These are phyloP conservation scores for Haemoproteus tartakovskyi DNA, from an alignment of 169 alveolate species.

Conservation along the genomic window DNA sequence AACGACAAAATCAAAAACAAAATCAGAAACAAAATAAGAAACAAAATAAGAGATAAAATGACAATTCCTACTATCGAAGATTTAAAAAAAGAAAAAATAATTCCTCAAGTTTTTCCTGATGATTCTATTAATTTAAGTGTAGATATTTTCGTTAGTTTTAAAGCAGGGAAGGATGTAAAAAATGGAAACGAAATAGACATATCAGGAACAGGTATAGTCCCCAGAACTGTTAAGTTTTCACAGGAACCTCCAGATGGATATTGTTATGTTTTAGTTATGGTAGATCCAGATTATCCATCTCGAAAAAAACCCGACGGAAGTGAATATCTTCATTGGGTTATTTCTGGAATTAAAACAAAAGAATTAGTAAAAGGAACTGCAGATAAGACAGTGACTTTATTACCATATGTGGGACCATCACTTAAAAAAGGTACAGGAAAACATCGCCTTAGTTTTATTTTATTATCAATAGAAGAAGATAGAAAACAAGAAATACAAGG, in stretches of 20 bases:
- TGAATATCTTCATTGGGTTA: conserved; percentile 57
- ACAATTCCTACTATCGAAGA: conserved; percentile 42
- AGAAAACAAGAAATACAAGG: conserved; percentile 25
- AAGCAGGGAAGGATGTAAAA: conserved; percentile 58
- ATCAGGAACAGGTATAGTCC: conserved; percentile 56
- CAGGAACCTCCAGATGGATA: conserved; percentile 62
- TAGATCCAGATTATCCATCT: conserved; percentile 58
- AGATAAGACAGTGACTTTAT: conserved; percentile 29
- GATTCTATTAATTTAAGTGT: conserved; percentile 27
- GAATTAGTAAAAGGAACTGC: conserved; percentile 57
- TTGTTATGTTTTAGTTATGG: conserved; percentile 52
- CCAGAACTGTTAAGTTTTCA: conserved; percentile 52
- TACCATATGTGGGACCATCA: conserved; percentile 60
- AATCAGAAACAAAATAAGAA: too few relatives aligned
- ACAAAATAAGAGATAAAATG: too few relatives aligned
- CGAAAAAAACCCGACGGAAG: conserved; percentile 61
- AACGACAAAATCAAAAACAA: too few relatives aligned
- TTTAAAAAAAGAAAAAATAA: conserved; percentile 51
- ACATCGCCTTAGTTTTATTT: conserved; percentile 48
- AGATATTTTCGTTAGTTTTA: conserved; percentile 36
- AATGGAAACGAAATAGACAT: conserved; percentile 37
- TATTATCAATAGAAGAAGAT: conserved; percentile 45
- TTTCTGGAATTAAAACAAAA: conserved; percentile 58
- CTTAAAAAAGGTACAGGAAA: conserved; percentile 57
- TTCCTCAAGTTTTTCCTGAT: conserved; percentile 52